Evolutionary conservation across 202 grass and related monocot species (phyloP).

Genomic region (Panicum virgatum): DNA sequence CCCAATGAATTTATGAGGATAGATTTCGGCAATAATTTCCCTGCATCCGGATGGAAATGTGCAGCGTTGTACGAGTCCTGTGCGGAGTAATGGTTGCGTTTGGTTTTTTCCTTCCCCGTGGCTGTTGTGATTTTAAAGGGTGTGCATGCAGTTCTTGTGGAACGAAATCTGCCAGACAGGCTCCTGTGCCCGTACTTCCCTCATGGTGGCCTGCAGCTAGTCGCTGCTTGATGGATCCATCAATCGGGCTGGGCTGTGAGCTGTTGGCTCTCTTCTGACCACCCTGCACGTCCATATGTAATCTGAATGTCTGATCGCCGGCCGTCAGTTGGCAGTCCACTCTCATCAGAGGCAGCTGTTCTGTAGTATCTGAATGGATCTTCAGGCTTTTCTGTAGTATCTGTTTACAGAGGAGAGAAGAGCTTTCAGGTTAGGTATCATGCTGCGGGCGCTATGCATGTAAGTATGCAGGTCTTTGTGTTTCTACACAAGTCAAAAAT

Average conservation of each 20-base stretch:
- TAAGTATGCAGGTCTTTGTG: neutral
- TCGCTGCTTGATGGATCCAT: neutral
- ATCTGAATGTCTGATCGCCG: neutral
- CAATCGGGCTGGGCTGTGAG: neutral
- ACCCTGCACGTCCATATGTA: neutral
- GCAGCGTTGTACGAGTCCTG: neutral
- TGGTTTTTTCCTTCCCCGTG: neutral
- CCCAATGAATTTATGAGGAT: slow-evolving; percentile 38
- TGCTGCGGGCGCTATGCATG: no score
- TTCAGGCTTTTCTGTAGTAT: neutral
- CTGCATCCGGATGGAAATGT: slow-evolving; percentile 14
- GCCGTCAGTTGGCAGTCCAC: neutral
- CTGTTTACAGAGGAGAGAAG: neutral
- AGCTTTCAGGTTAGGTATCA: no score
- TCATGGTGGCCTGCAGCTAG: neutral
- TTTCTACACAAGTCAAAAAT: neutral
- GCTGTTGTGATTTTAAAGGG: slow-evolving; percentile 1
- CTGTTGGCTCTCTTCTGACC: neutral
- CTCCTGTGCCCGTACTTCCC: slow-evolving; percentile 8
- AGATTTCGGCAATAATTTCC: slow-evolving; percentile 15
- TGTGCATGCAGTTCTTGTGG: neutral
- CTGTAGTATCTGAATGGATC: neutral
- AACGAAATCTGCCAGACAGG: neutral
- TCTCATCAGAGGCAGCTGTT: neutral
- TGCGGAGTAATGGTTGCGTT: neutral